These are phyloP conservation scores for Aspergillus fructus DNA, from an alignment of 2,329 filamentous ascomycete genomes.

Conservation along the genomic window DNA sequence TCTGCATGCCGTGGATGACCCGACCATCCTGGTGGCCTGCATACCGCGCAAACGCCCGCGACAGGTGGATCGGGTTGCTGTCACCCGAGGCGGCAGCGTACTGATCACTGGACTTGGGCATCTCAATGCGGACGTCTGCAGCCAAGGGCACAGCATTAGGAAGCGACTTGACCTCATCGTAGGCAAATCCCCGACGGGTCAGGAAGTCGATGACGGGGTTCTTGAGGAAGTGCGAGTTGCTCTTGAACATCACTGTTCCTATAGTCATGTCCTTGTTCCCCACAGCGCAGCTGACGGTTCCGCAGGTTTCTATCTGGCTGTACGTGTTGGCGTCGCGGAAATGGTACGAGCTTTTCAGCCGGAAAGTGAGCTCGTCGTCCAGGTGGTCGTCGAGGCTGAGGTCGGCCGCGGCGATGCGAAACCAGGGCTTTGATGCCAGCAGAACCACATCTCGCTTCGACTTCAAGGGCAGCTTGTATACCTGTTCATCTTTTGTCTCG, in stretches of 20 bases:
- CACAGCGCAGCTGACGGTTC: slow-evolving; percentile 79
- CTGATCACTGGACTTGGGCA: slow-evolving; percentile 88
- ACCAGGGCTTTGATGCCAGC: slow-evolving; percentile 87
- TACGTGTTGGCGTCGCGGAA: no score
- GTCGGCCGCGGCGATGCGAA: slow-evolving; percentile 79
- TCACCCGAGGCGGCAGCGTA: slow-evolving; percentile 95
- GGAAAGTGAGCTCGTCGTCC: slow-evolving; percentile 92
- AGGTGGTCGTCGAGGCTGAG: slow-evolving; percentile 66
- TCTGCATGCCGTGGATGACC: slow-evolving; percentile 98
- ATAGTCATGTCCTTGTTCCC: slow-evolving; percentile 42
- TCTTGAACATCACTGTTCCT: neutral
- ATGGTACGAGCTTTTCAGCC: slow-evolving; percentile 76
- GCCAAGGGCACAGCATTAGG: neutral
- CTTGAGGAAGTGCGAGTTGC: slow-evolving; percentile 3
- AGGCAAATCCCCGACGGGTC: slow-evolving; percentile 56
- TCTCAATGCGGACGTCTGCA: slow-evolving; percentile 79
- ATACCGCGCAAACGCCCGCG: slow-evolving; percentile 87
- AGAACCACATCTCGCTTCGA: slow-evolving; percentile 89
- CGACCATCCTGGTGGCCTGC: slow-evolving; percentile 91
- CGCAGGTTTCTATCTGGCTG: no score
- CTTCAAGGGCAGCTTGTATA: slow-evolving; percentile 64
- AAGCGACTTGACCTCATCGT: slow-evolving; percentile 71
- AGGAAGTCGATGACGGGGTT: slow-evolving; percentile 19
- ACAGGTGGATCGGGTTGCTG: slow-evolving; percentile 97
- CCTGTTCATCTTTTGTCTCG: slow-evolving; percentile 93